phyloP scores from a whole-genome alignment of 1,284 basidiomycete species.

The Ceratobasidium sp. region DNA sequence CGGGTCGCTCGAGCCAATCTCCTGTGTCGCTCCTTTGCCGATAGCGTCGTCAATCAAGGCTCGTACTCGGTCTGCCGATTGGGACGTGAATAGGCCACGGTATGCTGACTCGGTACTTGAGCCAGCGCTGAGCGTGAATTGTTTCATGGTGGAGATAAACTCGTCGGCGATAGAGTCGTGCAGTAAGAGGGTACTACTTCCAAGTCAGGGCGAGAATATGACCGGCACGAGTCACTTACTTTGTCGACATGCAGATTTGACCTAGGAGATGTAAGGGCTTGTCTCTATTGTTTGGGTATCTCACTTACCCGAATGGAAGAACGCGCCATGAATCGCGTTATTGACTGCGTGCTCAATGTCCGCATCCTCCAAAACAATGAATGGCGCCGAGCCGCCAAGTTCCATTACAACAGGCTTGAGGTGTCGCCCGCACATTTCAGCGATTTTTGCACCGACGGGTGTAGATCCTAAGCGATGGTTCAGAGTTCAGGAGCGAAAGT shows the following conservation, averaged over 20 bases:
- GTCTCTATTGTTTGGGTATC: background rate
- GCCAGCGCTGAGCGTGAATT: slow-evolving; percentile 22
- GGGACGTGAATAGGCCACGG: slow-evolving; percentile 47
- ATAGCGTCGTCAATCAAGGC: slow-evolving; percentile 49
- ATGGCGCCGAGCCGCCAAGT: slow-evolving; percentile 55
- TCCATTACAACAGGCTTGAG: slow-evolving; percentile 53
- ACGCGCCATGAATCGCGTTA: slow-evolving; percentile 34
- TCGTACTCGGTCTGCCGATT: slow-evolving; percentile 48
- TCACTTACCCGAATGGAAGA: slow-evolving; percentile 36
- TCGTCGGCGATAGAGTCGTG: slow-evolving; percentile 40
- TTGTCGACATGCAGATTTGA: slow-evolving; percentile 57
- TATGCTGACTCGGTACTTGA: background rate
- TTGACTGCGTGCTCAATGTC: slow-evolving; percentile 52
- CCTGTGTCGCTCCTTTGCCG: slow-evolving; percentile 48
- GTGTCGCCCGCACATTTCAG: slow-evolving; percentile 50
- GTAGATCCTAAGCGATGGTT: slow-evolving; percentile 53
- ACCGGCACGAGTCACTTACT: slow-evolving; percentile 44
- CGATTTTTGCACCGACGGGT: slow-evolving; percentile 49
- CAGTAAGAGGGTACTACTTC: slow-evolving; percentile 19
- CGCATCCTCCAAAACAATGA: slow-evolving; percentile 53
- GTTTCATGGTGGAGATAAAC: slow-evolving; percentile 29
- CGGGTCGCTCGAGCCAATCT: slow-evolving; percentile 42
- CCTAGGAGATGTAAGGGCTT: slow-evolving; percentile 48
- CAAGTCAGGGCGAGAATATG: background rate
- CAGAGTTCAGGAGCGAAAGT: background rate